Evolutionary conservation across 345 rosid genomes (phyloP), one percentile per base, ranked within the genome.

Genomic region (Citrus unshiu): DNA sequence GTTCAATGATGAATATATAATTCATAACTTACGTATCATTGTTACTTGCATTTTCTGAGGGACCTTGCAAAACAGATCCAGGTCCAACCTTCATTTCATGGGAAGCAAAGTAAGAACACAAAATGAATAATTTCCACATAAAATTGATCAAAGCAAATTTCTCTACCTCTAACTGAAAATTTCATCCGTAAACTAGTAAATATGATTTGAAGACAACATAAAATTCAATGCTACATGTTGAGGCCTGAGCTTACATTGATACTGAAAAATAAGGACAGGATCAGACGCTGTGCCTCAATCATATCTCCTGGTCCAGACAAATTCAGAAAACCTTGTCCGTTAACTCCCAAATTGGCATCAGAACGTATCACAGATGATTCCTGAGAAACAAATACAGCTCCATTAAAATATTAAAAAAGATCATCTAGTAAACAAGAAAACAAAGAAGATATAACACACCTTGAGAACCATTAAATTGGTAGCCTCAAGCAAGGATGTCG

Each of bases 51-150:
- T 91, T 89, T 87, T 91, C 91, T 86, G 90, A 83, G 71, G 98
- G 97, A 79, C 90, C 98, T 73, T 87, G 91, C 78, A 95, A 75
- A 73, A 76, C 79, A 67, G 98, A 93, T 79, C 97, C 93, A 29
- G 91, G 91, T 81, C 95, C 98, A 90, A 92, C 90, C 98, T 95
- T 85, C 88, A 88, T 56, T 68, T 46, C 21, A 71, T 29, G 68
- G 72, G 73, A 60, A 60, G 30, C 30, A 82, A 19, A 78, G 58
- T 54, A 46, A 80, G n/a, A 40, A 61, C 78, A 22, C 56, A 46
- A 29, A 64, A 56, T 62, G 62, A 78, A 35, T 27, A 77, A 75
- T 69, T 64, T 51, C 25, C 25, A 59, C 5, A 63, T 21, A 72
- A 56, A 72, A 14, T 40, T 65, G 14, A 59, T 46, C 10, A 34